Evolutionary conservation across 495 filamentous ascomycete species (phyloP).

Genomic region (Talaromyces trachyspermus): DNA sequence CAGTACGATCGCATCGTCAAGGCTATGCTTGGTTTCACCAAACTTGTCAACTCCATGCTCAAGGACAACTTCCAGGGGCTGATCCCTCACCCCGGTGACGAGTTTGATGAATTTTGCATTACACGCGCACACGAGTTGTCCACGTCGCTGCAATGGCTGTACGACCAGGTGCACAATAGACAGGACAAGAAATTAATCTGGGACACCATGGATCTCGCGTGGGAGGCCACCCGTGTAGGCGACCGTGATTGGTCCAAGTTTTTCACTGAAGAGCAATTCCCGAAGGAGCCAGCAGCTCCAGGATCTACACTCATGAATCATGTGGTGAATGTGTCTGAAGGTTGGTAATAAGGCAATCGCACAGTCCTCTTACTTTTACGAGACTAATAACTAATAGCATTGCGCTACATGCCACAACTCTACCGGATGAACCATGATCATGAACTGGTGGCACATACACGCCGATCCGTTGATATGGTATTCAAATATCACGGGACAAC

Average conservation of each 20-base stretch:
- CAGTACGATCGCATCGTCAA: slow-evolving; percentile 20
- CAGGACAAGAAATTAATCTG: slow-evolving; percentile 7
- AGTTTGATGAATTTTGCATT: slow-evolving; percentile 9
- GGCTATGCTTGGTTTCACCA: slow-evolving; percentile 26
- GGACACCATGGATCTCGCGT: slow-evolving; percentile 7
- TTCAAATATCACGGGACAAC: slow-evolving; percentile 39
- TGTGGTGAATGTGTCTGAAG: slow-evolving; percentile 44
- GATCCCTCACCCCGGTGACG: slow-evolving; percentile 33
- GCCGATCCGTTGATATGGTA: slow-evolving; percentile 38
- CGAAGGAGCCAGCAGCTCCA: slow-evolving; percentile 6
- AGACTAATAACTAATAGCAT: background rate
- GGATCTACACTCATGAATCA: slow-evolving; percentile 18
- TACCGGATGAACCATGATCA: slow-evolving; percentile 29
- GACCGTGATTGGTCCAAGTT: slow-evolving; percentile 9
- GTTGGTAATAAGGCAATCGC: slow-evolving; percentile 12
- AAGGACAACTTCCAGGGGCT: slow-evolving; percentile 43
- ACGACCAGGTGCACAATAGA: slow-evolving; percentile 5
- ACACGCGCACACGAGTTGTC: slow-evolving; percentile 7
- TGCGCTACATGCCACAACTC: slow-evolving; percentile 6
- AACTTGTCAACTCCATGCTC: slow-evolving; percentile 40
- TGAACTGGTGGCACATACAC: slow-evolving; percentile 20
- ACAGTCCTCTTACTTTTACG: background rate
- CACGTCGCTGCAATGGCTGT: slow-evolving; percentile 7
- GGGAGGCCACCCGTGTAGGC: slow-evolving; percentile 6
- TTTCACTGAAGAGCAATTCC: slow-evolving; percentile 6